Percentiles rank a stretch among this genome's conserved stretches.
Conservation (phyloP, 768 basidiomycete genomes). For the Favolaschia claudopus region DNA sequence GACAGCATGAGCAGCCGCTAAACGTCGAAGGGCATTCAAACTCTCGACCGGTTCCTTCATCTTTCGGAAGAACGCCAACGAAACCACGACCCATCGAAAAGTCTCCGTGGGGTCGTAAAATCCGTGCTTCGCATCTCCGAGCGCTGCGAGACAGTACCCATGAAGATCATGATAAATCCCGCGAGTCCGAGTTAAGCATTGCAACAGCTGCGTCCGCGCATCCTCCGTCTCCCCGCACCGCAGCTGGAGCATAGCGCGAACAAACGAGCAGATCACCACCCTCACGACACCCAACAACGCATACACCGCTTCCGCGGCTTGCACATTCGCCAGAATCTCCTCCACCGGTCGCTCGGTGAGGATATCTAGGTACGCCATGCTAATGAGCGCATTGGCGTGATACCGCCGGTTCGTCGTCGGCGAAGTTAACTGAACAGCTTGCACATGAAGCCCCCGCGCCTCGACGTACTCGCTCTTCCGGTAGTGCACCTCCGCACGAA, state of each 20-base stretch:
- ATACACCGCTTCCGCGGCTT: neutral
- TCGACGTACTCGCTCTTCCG: conserved; percentile 13
- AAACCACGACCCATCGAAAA: neutral
- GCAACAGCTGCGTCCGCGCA: neutral
- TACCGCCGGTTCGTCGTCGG: neutral
- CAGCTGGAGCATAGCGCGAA: too few species aligned
- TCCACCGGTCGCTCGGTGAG: neutral
- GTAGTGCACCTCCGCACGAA: conserved; percentile 2
- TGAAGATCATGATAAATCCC: neutral
- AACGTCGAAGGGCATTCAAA: neutral
- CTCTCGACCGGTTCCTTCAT: neutral
- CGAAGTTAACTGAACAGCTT: neutral
- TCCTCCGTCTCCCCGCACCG: too few species aligned
- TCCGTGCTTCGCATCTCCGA: neutral
- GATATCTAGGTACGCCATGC: neutral
- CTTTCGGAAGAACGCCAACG: neutral
- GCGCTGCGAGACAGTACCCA: neutral
- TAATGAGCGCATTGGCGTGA: neutral
- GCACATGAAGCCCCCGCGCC: neutral
- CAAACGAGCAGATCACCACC: too few species aligned
- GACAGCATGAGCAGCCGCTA: neutral
- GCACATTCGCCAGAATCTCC: neutral
- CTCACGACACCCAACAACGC: too few species aligned
- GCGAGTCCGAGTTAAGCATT: neutral
- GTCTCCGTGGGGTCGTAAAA: neutral